Evolutionary conservation across 768 basidiomycete species (phyloP).

Genomic region (Strobilomyces dryophilus): DNA sequence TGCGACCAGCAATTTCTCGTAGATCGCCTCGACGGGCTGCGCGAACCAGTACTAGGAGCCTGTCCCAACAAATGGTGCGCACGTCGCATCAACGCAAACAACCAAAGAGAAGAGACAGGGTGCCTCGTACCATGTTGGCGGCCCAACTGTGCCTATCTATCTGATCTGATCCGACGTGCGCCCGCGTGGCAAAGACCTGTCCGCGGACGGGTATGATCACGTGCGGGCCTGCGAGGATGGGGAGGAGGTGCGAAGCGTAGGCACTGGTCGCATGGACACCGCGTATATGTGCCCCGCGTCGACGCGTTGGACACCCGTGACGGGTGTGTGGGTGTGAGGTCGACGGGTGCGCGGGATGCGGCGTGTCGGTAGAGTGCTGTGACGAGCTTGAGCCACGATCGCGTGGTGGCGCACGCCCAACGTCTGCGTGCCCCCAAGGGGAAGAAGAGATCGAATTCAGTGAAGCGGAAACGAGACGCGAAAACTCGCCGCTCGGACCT

Average conservation of each 20-base stretch:
- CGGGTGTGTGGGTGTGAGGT: conserved; percentile 69
- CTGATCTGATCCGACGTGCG: conserved; percentile 34
- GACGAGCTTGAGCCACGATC: conserved; percentile 64
- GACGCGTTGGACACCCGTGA: conserved; percentile 38
- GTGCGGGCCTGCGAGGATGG: conserved; percentile 48
- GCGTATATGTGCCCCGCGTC: conserved; percentile 1
- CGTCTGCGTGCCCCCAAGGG: conserved; percentile 9
- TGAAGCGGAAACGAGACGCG: neutral
- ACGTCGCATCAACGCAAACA: too few relatives aligned
- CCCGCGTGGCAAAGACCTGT: conserved; percentile 53
- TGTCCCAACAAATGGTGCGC: too few relatives aligned
- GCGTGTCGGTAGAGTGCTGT: conserved; percentile 55
- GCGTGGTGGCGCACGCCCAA: conserved; percentile 46
- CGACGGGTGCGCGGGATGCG: conserved; percentile 27
- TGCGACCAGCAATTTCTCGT: conserved; percentile 55
- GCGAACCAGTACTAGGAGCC: conserved; percentile 80
- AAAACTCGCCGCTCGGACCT: conserved; percentile 43
- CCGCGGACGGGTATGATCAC: conserved; percentile 71
- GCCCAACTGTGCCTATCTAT: conserved; percentile 46
- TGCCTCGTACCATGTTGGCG: conserved; percentile 31
- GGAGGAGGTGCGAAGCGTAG: conserved; percentile 75
- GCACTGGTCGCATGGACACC: conserved; percentile 67
- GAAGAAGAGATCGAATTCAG: neutral
- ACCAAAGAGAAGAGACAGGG: too few relatives aligned
- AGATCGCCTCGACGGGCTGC: conserved; percentile 38